Base-by-base conservation (phyloP, 495 filamentous ascomycete species). In the Penicillium taxi region DNA sequence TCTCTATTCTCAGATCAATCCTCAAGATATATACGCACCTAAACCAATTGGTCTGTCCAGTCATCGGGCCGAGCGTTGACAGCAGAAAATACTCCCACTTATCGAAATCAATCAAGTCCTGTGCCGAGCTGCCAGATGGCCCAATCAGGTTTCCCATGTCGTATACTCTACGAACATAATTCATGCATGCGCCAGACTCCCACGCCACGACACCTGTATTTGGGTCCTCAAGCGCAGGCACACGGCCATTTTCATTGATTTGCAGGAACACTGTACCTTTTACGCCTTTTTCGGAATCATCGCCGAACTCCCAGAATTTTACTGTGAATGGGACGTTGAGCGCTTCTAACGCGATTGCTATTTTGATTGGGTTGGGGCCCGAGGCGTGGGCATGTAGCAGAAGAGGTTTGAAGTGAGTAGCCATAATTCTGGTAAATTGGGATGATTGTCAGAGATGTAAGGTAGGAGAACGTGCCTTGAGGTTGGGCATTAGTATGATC, bases 221-320 rank as follows among this genome's bases (percentile, higher is more conserved):
- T 11, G 67, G 55, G 23, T 61, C 49, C 23, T 61, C 54, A 6
- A 94, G 49, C 0, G 86, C 84, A 2, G 88, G 87, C 32, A 93
- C 87, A 16, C 87, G 80, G 33, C 87, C 86, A 50, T 93, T 94
- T 26, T 87, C 86, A 56, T 91, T 94, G 58, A 94, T 86, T 11
- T 72, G 71, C 13, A 89, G 66, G 58, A 82, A 94, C 67, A 74
- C 78, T 55, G 55, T 23, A 71, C 71, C 59, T 77, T 94, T 60
- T 81, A 86, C 56, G 0, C 62, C 51, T 1, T 41, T 58, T 8
- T 50, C 45, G 1, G 57, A 58, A 42, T 59, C 6, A 50, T 69
- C 81, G 40, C 52, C 50, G 30, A 93, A 69, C 7, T 79, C 67
- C 56, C 91, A 75, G 12, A 62, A 65, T 27, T 75, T 73, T 4